Evolutionary conservation across 2,329 filamentous ascomycete species (phyloP).

Genomic region (Lasiodiplodia gonubiensis): DNA sequence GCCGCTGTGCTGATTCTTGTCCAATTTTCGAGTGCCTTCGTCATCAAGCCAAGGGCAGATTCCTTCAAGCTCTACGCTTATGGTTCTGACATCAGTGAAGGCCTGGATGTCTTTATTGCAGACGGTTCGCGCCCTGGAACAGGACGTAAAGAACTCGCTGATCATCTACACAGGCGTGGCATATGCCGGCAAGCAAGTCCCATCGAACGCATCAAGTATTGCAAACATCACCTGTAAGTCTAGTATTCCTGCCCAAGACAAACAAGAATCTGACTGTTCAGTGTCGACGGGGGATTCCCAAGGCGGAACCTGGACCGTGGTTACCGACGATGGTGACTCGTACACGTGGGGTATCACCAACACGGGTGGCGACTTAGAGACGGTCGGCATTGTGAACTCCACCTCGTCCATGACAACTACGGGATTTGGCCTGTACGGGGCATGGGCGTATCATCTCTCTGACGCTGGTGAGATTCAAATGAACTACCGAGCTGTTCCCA

Average conservation of each 20-base stretch:
- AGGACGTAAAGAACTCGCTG: background rate
- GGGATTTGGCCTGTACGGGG: constrained; percentile 43
- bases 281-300: constrained; percentile 30
- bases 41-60: constrained; percentile 18
- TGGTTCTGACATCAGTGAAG: constrained; percentile 36
- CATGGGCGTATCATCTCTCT: constrained; percentile 39
- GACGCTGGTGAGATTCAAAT: constrained; percentile 33
- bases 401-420: constrained; percentile 32
- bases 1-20: constrained; percentile 9
- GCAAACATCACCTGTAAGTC: constrained; percentile 41
- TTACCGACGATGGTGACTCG: constrained; percentile 31
- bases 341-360: constrained; percentile 34
- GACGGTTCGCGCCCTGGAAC: constrained; percentile 38
- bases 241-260: too few species aligned
- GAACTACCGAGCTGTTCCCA: constrained; percentile 35
- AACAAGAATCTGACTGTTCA: constrained; percentile 15
- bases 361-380: constrained; percentile 32
- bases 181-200: constrained; percentile 38
- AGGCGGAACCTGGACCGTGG: constrained; percentile 33
- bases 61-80: constrained; percentile 41
- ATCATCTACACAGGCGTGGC: constrained; percentile 37
- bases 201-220: constrained; percentile 31
- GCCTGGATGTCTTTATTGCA: constrained; percentile 41
- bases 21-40: background rate
- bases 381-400: constrained; percentile 38